These are phyloP conservation scores for Colletotrichum sp. DNA, from an alignment of 2,329 filamentous ascomycete species.

Conservation along the genomic window DNA sequence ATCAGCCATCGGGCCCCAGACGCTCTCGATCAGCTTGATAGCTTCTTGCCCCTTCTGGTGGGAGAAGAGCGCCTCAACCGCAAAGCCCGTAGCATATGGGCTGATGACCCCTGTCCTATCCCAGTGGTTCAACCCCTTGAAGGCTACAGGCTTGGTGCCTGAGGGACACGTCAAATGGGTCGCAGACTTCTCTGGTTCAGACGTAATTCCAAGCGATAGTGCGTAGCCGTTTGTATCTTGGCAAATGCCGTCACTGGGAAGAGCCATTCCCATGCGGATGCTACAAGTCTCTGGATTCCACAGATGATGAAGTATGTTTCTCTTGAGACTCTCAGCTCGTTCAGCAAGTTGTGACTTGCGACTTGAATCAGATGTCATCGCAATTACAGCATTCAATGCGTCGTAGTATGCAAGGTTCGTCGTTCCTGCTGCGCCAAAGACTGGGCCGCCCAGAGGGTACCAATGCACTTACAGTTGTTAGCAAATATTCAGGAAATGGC, in stretches of 20 bases:
- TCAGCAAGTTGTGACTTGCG: not conserved
- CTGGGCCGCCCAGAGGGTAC: conserved; percentile 1
- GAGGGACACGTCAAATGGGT: not conserved
- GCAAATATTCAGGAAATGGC: not conserved
- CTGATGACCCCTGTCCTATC: not conserved
- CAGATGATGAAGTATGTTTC: not conserved
- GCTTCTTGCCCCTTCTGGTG: not conserved
- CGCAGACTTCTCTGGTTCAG: not conserved
- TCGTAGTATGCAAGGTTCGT: conserved; percentile 12
- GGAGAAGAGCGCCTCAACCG: conserved; percentile 9
- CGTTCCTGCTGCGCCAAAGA: not conserved
- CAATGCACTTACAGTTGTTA: conserved; percentile 6
- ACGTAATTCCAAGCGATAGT: not conserved
- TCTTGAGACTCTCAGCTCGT: not conserved
- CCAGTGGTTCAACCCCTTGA: not conserved
- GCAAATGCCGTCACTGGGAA: not conserved
- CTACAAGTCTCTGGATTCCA: not conserved
- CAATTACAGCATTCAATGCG: not conserved
- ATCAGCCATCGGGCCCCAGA: conserved; percentile 10
- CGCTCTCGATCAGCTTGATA: not conserved
- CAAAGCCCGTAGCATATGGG: conserved; percentile 9
- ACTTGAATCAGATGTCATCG: not conserved
- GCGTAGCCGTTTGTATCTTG: conserved; percentile 12
- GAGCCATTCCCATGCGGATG: not conserved
- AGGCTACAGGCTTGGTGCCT: not conserved